Evolutionary conservation across 2,329 filamentous ascomycete species (phyloP), one percentile per base, ranked within the genome.

Genomic region (Hypocrella siamensis): DNA sequence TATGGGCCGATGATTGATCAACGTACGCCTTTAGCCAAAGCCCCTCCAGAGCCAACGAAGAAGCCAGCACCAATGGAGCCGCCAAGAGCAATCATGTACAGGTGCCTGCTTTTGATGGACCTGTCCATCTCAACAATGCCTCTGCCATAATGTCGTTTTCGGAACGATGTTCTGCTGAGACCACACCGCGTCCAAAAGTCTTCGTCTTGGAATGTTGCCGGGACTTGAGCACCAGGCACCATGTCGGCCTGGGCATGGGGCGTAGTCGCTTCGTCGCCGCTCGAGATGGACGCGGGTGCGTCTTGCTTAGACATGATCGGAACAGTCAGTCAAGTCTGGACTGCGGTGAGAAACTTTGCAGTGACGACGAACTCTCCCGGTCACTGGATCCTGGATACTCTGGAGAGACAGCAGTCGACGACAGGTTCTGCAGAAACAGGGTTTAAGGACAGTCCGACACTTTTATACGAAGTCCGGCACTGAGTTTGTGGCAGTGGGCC

Each of bases 41-140:
- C 68, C 41, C 53, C 46, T 41, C 69, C 69, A 22, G 67, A 70
- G 42, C 69, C 67, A 45, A 73, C 69, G 48, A 73, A 74, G 57
- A 74, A 70, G 55, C 69, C 69, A 47, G 69, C 69, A 49, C 69
- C 69, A 34, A 74, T 74, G 19, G 67, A 70, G 36, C 68, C 69
- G 45, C 67, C 67, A 35, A 73, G 70, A 44, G 67, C 65, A 50
- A 73, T 73, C 68, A 73, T 72, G 52, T 74, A 65, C 41, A 74
- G 51, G 50, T 74, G 69, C 40, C 69, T 64, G 31, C 58, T 55
- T 56, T 67, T 65, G 57, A 74, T 67, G 42, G 54, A 49, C 31
- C 56, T 54, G 40, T 63, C 57, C 29, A 64, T 49, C 42, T 61
- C 49, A 28, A 47, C 45, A 17, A 47, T 35, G 19, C 46, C 47